phyloP scores from a whole-genome alignment of 352 stramenopile species.

The Phytopythium mirpurense region DNA sequence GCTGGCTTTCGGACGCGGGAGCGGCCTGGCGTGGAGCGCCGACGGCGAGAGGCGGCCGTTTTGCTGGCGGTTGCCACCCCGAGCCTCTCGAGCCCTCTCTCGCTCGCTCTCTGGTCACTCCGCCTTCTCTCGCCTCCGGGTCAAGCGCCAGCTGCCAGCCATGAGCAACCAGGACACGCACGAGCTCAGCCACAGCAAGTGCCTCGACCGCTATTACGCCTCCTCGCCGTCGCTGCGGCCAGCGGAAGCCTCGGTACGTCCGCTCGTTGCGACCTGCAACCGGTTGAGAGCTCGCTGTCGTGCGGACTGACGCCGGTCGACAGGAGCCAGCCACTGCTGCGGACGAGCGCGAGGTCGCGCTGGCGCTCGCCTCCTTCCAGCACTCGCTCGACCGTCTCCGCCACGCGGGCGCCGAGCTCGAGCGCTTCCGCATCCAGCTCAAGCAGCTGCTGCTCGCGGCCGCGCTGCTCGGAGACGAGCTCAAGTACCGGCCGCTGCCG shows the following conservation, averaged over 20 bases:
- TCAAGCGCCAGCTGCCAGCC: neutral
- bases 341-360: neutral
- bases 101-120: neutral
- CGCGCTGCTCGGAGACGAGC: constrained; percentile 3
- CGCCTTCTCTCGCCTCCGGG: neutral
- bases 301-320: neutral
- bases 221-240: neutral
- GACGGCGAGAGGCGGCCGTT: neutral
- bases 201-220: neutral
- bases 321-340: neutral
- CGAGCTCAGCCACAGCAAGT: neutral
- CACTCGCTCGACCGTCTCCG: neutral
- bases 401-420: neutral
- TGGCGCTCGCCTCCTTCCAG: constrained; percentile 1
- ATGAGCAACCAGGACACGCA: constrained; percentile 7
- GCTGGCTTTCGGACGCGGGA: neutral
- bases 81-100: neutral
- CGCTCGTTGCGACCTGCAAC: neutral
- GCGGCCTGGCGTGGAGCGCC: neutral
- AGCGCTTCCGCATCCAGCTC: constrained; percentile 7
- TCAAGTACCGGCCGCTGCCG: constrained; percentile 2
- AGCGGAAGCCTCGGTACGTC: neutral
- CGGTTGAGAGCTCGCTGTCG: neutral
- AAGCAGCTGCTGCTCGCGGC: constrained; percentile 4
- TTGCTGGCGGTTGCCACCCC: neutral